These are phyloP conservation scores for Podaxis carcinomalis DNA, from an alignment of 768 basidiomycete genomes.

Conservation along the genomic window DNA sequence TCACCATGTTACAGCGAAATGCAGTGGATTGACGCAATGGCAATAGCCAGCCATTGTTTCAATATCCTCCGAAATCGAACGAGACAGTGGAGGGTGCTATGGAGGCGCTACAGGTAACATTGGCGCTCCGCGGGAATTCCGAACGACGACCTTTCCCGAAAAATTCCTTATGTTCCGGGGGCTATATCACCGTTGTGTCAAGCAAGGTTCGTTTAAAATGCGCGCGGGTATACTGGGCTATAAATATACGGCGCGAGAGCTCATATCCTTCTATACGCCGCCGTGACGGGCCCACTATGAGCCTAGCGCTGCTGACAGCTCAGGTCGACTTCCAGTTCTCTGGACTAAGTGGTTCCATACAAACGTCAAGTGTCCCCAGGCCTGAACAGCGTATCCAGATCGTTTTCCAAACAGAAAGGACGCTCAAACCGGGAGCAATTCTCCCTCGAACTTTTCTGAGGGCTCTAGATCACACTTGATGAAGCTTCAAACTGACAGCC, in stretches of 20 bases:
- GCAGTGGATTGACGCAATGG: neutral
- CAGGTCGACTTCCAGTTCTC: neutral
- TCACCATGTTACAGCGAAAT: neutral
- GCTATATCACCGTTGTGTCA: slow-evolving; percentile 1
- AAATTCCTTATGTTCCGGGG: neutral
- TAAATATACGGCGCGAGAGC: neutral
- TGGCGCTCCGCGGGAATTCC: neutral
- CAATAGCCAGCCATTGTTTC: neutral
- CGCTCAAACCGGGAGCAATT: neutral
- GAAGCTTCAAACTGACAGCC: neutral
- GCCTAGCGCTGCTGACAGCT: neutral
- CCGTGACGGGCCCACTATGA: neutral
- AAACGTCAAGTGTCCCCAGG: neutral
- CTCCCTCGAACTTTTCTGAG: neutral
- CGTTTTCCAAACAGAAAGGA: neutral
- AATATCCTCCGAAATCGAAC: neutral
- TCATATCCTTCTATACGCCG: slow-evolving; percentile 2
- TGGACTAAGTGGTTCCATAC: neutral
- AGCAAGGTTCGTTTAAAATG: slow-evolving; percentile 6
- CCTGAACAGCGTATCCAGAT: neutral
- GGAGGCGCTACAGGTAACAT: neutral
- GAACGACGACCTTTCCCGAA: neutral
- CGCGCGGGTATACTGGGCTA: neutral
- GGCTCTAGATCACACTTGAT: neutral
- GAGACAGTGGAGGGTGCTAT: neutral